Base-by-base conservation (phyloP, 1,139 yeast genomes). In the Eremothecium sinecaudum region DNA sequence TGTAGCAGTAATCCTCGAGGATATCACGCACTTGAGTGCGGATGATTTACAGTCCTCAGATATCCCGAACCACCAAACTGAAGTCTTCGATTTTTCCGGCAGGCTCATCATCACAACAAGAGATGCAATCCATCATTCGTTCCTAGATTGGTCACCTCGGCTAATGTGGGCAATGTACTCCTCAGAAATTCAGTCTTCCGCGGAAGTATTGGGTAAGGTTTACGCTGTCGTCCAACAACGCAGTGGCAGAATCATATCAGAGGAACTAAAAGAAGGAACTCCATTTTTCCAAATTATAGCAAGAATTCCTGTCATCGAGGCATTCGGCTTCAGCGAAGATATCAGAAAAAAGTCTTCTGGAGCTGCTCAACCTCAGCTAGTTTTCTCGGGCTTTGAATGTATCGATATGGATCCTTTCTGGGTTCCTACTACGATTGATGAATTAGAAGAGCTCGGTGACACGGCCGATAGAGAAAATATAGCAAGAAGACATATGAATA, bases 391-490 rank as follows among this genome's bases (percentile, higher is more conserved):
- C 2, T 92, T 72, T 56, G 93, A 86, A 49, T 64, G 78, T 43
- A 71, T 87, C 34, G 94, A 84, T 42, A 73, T 81, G 45, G 97
- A 92, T 63, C 99, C 99, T 25, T 92, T 80, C 67, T 92, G 99
- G 99, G 94, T 90, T 9, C 98, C 99, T n/a, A 83, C 90, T 5
- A 92, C 98, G 0, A 96, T 83, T 49, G 97, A 86, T 56, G 98
- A 92, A 55, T 62, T 90, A 32, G 98, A 90, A 54, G 94, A 86
- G 40, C 64, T 83, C 32, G 99, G 98, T 18, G 95, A 84, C 45
- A 71, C 74, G 46, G 95, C 96, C 0, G 98, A 92, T 50, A 72
- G 83, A 49, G 97, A 86, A 50, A 90, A 90, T 52, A 66, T 86
- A 40, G 97, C 96, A 0, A 71, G 93, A 55, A 67, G 69, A 48